These are phyloP conservation scores for Kwoniella sp. DNA, from an alignment of 768 basidiomycete species.

Conservation along the genomic window DNA sequence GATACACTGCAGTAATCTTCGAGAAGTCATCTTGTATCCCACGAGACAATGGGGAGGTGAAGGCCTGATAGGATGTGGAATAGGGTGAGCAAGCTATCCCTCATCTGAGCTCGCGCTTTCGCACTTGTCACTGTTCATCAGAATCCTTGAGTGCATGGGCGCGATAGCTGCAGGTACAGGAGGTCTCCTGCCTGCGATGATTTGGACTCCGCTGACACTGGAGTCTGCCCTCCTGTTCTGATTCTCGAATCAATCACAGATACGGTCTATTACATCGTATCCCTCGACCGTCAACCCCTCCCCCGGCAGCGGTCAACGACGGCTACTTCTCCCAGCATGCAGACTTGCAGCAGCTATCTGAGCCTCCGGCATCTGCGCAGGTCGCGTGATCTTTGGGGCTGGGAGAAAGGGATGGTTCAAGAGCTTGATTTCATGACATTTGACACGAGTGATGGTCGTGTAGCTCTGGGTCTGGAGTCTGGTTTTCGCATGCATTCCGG, in stretches of 20 bases:
- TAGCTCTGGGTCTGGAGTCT: too few relatives aligned
- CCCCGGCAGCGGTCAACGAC: background rate
- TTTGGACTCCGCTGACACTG: too few relatives aligned
- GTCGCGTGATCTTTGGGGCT: background rate
- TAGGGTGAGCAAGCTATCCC: conserved; percentile 65
- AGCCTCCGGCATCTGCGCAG: background rate
- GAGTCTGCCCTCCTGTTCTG: too few relatives aligned
- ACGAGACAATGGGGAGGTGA: conserved; percentile 98
- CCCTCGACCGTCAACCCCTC: conserved; percentile 64
- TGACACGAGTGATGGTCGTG: too few relatives aligned
- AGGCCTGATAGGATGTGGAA: conserved; percentile 90
- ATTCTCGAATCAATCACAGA: conserved; percentile 58
- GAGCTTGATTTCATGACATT: too few relatives aligned
- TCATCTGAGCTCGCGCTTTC: too few relatives aligned
- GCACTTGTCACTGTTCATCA: too few relatives aligned
- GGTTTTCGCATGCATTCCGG: too few relatives aligned
- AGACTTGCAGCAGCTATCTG: background rate
- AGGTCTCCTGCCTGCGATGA: too few relatives aligned
- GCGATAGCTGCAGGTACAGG: too few relatives aligned
- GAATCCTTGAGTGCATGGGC: too few relatives aligned
- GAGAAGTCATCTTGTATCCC: conserved; percentile 91
- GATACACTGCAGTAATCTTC: conserved; percentile 67
- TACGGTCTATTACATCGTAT: conserved; percentile 93
- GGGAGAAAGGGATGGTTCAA: too few relatives aligned
- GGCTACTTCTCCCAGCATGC: conserved; percentile 7